Conservation (phyloP, 371 early-diverging fungal genomes). For the Saksenaea oblongispora region DNA sequence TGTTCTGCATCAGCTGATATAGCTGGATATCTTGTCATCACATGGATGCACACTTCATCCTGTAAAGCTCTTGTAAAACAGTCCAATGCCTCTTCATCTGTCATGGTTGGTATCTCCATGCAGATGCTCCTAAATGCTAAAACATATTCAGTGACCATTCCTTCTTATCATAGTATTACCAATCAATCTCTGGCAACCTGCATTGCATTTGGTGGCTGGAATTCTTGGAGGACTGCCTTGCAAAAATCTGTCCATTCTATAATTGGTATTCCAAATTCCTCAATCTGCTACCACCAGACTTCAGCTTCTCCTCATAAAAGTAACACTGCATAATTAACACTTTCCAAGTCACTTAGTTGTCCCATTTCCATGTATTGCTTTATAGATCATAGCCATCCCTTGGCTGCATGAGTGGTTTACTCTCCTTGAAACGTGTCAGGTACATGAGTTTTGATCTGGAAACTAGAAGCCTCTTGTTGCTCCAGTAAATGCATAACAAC, state of each 20-base stretch:
- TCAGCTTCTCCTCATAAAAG: too few relatives aligned
- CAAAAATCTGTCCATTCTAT: background rate
- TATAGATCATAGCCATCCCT: background rate
- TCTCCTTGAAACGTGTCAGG: background rate
- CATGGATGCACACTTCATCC: background rate
- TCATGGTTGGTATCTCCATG: background rate
- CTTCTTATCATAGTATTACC: background rate
- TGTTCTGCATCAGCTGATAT: background rate
- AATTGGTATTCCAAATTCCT: too few relatives aligned
- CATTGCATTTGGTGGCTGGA: background rate
- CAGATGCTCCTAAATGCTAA: background rate
- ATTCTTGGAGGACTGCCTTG: background rate
- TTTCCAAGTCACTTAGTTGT: too few relatives aligned
- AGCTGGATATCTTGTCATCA: background rate
- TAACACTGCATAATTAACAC: too few relatives aligned
- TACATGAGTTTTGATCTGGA: background rate
- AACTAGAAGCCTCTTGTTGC: background rate
- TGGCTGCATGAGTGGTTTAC: background rate
- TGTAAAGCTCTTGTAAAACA: background rate
- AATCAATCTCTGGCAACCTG: background rate
- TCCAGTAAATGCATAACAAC: background rate
- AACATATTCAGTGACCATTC: background rate
- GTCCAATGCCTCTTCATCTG: slow-evolving; percentile 9
- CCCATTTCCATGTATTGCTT: background rate
- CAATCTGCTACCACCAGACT: too few relatives aligned